phyloP scores from a whole-genome alignment of 768 basidiomycete species.

The Crepidotus variabilis region DNA sequence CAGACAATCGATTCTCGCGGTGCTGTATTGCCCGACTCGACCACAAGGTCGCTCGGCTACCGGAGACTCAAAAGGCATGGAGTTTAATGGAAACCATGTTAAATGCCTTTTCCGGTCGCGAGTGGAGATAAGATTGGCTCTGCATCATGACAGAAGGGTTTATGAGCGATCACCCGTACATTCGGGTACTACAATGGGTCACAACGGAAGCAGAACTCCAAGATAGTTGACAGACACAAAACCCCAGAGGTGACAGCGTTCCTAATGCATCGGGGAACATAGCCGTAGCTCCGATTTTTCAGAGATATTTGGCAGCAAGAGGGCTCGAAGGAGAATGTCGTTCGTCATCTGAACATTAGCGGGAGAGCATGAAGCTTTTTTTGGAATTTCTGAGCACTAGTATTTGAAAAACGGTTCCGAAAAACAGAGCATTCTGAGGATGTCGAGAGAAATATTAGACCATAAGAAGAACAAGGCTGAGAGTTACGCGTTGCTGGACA shows the following conservation, averaged over 20 bases:
- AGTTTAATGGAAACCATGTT: not conserved
- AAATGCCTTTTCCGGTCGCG: not conserved
- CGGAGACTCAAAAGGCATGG: too few relatives aligned
- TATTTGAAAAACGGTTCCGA: not conserved
- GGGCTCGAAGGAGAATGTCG: not conserved
- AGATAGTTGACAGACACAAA: not conserved
- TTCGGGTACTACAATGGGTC: not conserved
- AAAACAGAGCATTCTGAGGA: not conserved
- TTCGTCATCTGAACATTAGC: not conserved
- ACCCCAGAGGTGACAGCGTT: too few relatives aligned
- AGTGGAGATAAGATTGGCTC: not conserved
- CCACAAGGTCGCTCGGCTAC: not conserved
- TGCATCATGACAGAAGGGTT: not conserved
- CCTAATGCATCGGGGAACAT: too few relatives aligned
- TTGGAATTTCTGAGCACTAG: not conserved
- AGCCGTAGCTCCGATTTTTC: too few relatives aligned
- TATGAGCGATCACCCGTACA: not conserved
- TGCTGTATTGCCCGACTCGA: not conserved
- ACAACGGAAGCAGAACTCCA: not conserved
- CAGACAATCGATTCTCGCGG: not conserved
- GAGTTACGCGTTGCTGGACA: not conserved
- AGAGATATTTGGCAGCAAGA: not conserved
- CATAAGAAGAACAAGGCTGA: not conserved
- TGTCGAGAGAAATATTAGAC: not conserved
- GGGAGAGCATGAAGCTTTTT: not conserved